A percentile compares a stretch with the other conserved stretches of the same genome.
These are phyloP conservation scores for Vigna trinervia DNA, from an alignment of 306 rosid species.

Conservation along the genomic window DNA sequence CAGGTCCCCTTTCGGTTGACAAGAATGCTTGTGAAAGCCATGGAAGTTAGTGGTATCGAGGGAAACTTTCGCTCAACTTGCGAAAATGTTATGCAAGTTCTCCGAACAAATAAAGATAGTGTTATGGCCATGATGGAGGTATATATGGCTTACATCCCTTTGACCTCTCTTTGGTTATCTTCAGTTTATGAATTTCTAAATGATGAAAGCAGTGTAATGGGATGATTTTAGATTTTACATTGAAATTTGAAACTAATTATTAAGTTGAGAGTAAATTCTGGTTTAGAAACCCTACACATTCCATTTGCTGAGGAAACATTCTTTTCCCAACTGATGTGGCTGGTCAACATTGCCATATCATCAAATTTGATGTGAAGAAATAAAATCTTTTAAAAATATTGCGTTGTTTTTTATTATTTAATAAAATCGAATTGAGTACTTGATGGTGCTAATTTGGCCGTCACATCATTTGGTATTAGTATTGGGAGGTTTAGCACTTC, in stretches of 20 bases:
- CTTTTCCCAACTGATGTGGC: constrained; percentile 13
- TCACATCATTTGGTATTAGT: background rate
- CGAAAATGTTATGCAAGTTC: constrained; percentile 95
- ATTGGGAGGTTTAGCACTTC: background rate
- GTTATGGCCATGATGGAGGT: constrained; percentile 99
- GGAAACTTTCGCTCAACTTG: constrained; percentile 99
- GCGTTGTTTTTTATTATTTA: background rate
- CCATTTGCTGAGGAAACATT: background rate
- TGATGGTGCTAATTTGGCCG: background rate
- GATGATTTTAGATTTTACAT: constrained; percentile 7
- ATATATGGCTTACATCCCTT: constrained; percentile 29
- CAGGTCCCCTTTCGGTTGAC: constrained; percentile 99
- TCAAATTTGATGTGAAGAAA: constrained; percentile 25
- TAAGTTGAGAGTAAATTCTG: background rate
- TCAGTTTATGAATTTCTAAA: constrained; percentile 13
- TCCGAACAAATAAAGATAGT: constrained; percentile 82
- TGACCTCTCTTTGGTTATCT: background rate
- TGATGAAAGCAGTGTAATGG: background rate
- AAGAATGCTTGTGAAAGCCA: constrained; percentile 98
- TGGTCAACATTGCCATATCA: background rate
- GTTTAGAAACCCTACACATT: constrained; percentile 13
- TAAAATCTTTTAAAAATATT: background rate
- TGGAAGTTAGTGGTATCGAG: constrained; percentile 99
- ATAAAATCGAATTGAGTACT: constrained; percentile 1
- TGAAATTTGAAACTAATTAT: background rate